Evolutionary conservation across 441 rosid genomes (phyloP).

Genomic region (Melastoma candidum): DNA sequence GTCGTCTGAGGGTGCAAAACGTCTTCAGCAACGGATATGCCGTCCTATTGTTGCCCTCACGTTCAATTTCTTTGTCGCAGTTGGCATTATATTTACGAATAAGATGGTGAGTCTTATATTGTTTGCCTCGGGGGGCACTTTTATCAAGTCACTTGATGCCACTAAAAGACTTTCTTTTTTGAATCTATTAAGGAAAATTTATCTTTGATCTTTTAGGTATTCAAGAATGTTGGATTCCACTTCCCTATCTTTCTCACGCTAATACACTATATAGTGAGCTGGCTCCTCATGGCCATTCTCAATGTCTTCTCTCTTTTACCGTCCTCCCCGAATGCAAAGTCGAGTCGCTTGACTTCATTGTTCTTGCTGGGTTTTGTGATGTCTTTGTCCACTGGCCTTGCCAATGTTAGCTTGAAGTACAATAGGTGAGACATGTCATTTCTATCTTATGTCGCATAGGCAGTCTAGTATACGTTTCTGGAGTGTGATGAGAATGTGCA

Average conservation of each 20-base stretch:
- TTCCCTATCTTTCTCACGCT: conserved; percentile 76
- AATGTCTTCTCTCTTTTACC: conserved; percentile 62
- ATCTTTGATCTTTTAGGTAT: conserved; percentile 36
- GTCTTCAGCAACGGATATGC: conserved; percentile 55
- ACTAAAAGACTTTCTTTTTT: not conserved
- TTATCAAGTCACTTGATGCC: not conserved
- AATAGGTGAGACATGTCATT: conserved; percentile 44
- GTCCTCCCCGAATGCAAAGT: conserved; percentile 59
- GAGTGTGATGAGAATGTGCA: not conserved
- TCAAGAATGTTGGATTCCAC: conserved; percentile 68
- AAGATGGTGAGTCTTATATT: conserved; percentile 52
- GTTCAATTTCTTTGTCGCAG: conserved; percentile 80
- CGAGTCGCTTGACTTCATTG: conserved; percentile 32
- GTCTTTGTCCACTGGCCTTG: conserved; percentile 88
- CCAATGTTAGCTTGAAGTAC: conserved; percentile 89
- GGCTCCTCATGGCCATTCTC: conserved; percentile 60
- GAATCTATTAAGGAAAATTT: too few relatives aligned
- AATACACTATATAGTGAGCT: conserved; percentile 70
- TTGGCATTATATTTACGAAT: conserved; percentile 70
- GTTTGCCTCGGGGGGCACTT: not conserved
- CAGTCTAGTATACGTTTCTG: not conserved
- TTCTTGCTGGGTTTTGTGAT: conserved; percentile 74
- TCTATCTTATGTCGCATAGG: not conserved
- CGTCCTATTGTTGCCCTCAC: conserved; percentile 62
- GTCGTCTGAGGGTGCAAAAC: conserved; percentile 57